phyloP scores from a whole-genome alignment of 257 asterid species.

The Ilex asprella region DNA sequence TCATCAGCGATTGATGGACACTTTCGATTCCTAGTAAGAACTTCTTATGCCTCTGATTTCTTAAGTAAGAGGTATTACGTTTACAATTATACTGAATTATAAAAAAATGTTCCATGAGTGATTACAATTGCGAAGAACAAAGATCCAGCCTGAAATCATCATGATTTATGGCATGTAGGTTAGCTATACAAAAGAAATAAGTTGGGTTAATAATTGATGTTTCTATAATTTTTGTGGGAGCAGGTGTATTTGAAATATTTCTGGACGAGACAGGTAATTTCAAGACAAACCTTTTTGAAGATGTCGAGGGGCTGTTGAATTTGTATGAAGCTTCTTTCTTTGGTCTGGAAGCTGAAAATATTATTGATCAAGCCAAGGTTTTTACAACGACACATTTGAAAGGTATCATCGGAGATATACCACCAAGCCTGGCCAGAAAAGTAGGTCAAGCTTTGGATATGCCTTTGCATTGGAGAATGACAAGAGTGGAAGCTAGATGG shows the following conservation, averaged over 20 bases:
- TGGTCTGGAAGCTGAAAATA: conserved; percentile 11
- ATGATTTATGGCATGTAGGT: no score
- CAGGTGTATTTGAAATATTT: conserved; percentile 25
- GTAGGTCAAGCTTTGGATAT: conserved; percentile 13
- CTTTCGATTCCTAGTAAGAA: no score
- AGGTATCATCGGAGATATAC: not conserved
- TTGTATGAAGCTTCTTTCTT: conserved; percentile 33
- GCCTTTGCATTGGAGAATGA: conserved; percentile 8
- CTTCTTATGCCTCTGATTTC: no score
- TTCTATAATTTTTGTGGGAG: no score
- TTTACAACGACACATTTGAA: conserved; percentile 13
- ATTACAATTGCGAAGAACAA: no score
- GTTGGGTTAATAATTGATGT: no score
- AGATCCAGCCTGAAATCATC: no score
- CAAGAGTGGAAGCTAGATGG: conserved; percentile 4
- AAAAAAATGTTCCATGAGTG: no score
- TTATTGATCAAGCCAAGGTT: conserved; percentile 22
- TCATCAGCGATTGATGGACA: no score
- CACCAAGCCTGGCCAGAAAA: not conserved
- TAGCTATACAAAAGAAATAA: no score
- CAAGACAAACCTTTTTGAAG: conserved; percentile 4
- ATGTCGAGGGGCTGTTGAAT: conserved; percentile 17
- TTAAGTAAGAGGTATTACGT: no score
- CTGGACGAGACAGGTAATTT: conserved; percentile 20
- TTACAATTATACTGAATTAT: no score